Base-by-base conservation (phyloP, 2,329 filamentous ascomycete genomes). In the Cercospora sp. region DNA sequence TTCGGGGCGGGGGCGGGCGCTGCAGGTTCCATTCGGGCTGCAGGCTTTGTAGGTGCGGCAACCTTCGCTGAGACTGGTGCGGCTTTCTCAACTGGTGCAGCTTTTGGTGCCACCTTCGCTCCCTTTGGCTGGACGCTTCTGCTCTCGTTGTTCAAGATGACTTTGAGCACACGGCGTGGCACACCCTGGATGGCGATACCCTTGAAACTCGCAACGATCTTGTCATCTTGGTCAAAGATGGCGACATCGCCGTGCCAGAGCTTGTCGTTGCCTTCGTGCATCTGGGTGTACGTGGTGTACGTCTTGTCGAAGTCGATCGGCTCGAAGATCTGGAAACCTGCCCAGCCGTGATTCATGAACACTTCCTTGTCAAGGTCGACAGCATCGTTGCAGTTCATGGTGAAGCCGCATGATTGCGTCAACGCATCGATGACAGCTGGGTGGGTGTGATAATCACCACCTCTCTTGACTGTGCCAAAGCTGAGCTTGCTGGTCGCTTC, bases 331-430 rank as follows among this genome's bases (percentile, higher is more conserved):
- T 75, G 75, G 39, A 75, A 68, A 8, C 68, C 70, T 5, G 67
- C 67, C 72, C 76, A 79, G 2, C 77, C 76, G 2, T 77, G 77
- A 5, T 77, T 80, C 58, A 79, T 72, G 60, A 70, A 79, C 59
- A 78, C 76, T 60, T 73, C 70, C 33, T 75, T 69, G 28, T 72
- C 68, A 3, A 75, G 73, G 59, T 79, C 69, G 10, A 66, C 53
- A 18, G 36, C 62, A 57, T 75, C 72, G 23, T 73, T 72, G 12
- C 72, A 31, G 75, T 67, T 67, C 65, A 67, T 67, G 18, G 30
- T 33, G 26, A 63, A 67, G 26, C 65, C 65, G n/a, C 60, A 76
- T 3, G 79, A 65, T 58, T 80, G 78, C 20, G 57, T 51, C 45
- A 48, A 13, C 10, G 45, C 45, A 48, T 48, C 45, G 45, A 48